Evolutionary conservation across 352 stramenopile species (phyloP).

Genomic region (Phytophthora cryptogea): DNA sequence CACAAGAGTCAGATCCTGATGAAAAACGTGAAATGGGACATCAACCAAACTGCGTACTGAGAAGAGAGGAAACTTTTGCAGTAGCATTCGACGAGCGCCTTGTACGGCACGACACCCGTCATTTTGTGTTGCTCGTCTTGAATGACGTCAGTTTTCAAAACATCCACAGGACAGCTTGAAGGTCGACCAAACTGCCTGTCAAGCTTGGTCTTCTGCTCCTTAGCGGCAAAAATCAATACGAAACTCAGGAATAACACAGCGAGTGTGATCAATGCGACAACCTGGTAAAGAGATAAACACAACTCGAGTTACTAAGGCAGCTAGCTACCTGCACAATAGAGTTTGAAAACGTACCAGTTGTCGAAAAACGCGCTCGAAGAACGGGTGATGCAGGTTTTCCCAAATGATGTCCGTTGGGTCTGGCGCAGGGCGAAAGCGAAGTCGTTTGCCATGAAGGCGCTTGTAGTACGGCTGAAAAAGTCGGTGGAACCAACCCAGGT

Average conservation of each 20-base stretch:
- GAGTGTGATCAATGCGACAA: conserved; percentile 72
- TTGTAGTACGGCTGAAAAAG: conserved; percentile 74
- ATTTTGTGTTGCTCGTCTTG: conserved; percentile 70
- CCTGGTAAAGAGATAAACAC: conserved; percentile 18
- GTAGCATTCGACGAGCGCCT: conserved; percentile 80
- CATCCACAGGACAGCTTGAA: conserved; percentile 56
- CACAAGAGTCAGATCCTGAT: not conserved
- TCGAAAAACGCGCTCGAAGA: conserved; percentile 60
- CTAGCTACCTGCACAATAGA: not conserved
- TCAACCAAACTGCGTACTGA: conserved; percentile 28
- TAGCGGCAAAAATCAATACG: conserved; percentile 73
- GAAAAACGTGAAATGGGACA: not conserved
- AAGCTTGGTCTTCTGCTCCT: conserved; percentile 73
- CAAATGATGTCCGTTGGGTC: conserved; percentile 87
- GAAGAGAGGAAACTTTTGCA: conserved; percentile 62
- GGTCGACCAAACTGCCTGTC: conserved; percentile 71
- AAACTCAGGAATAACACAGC: conserved; percentile 77
- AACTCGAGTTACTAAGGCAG: not conserved
- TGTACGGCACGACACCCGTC: conserved; percentile 61
- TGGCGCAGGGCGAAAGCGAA: conserved; percentile 69
- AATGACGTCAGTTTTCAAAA: conserved; percentile 68
- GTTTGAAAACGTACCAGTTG: conserved; percentile 46
- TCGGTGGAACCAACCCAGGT: conserved; percentile 71
- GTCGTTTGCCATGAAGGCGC: conserved; percentile 68
- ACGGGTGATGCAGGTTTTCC: conserved; percentile 81